These are phyloP conservation scores for Escallonia herrerae DNA, from an alignment of 129 eudicot genomes.

Conservation along the genomic window DNA sequence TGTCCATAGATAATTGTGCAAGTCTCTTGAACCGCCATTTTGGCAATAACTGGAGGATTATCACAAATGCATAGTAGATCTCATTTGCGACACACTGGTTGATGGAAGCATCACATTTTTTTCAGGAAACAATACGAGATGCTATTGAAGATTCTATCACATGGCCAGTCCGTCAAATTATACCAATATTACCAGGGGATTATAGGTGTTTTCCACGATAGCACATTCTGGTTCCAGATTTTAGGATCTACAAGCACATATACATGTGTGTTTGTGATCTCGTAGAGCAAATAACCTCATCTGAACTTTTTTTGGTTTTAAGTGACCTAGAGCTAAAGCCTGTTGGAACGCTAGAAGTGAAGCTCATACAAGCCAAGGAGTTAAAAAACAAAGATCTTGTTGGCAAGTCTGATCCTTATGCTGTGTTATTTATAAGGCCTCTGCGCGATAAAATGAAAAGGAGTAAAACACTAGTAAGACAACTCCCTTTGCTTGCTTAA, in stretches of 20 bases:
- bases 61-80: too few relatives aligned
- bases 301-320: constrained; percentile 6
- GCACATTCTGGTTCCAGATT: background rate
- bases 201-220: constrained; percentile 44
- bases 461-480: constrained; percentile 72
- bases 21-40: too few relatives aligned
- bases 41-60: too few relatives aligned
- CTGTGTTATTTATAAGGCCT: constrained; percentile 64
- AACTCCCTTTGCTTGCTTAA: background rate
- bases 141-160: constrained; percentile 93
- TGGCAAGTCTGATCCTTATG: constrained; percentile 95
- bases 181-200: constrained; percentile 92
- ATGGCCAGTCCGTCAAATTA: constrained; percentile 84
- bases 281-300: background rate
- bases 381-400: constrained; percentile 71
- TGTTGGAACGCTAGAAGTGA: constrained; percentile 68
- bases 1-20: too few relatives aligned
- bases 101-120: background rate
- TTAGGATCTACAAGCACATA: background rate
- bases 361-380: constrained; percentile 90
- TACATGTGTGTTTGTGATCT: background rate
- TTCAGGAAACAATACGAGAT: constrained; percentile 78
- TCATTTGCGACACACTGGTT: background rate
- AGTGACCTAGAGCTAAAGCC: constrained; percentile 86
- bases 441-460: constrained; percentile 58